phyloP scores from a whole-genome alignment of 179 eudicot genomes.

The Pouteria campechiana region DNA sequence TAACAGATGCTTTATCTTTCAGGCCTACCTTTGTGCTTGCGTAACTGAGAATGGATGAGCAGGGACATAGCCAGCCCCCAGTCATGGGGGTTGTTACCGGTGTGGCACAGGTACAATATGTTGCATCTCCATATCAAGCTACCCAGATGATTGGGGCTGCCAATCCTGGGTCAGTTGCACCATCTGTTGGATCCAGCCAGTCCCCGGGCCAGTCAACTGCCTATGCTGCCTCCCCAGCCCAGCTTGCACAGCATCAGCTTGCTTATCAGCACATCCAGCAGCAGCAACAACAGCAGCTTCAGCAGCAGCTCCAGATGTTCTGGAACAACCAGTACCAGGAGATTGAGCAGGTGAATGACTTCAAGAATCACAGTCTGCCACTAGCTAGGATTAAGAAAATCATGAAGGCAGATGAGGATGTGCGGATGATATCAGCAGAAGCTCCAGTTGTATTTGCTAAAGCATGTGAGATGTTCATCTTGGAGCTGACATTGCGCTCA shows the following conservation, averaged over 20 bases:
- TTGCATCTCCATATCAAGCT: constrained; percentile 30
- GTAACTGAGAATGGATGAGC: constrained; percentile 71
- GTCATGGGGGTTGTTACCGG: constrained; percentile 28
- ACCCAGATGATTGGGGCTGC: constrained; percentile 40
- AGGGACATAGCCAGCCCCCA: constrained; percentile 47
- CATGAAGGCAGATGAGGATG: constrained; percentile 72
- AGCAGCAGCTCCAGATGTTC: constrained; percentile 50
- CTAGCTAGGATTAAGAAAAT: constrained; percentile 61
- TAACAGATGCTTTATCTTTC: too few species aligned
- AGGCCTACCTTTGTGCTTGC: too few species aligned
- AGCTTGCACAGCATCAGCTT: constrained; percentile 42
- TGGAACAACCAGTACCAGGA: constrained; percentile 52
- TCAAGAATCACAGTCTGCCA: constrained; percentile 61
- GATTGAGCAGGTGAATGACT: constrained; percentile 50
- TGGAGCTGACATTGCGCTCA: constrained; percentile 16
- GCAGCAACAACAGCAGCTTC: constrained; percentile 48
- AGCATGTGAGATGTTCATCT: constrained; percentile 26
- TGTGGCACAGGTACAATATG: constrained; percentile 34
- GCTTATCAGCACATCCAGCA: constrained; percentile 52
- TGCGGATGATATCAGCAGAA: constrained; percentile 63
- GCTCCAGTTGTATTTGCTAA: constrained; percentile 60
- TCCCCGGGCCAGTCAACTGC: constrained; percentile 25
- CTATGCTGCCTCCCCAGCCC: constrained; percentile 14
- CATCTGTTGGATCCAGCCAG: constrained; percentile 18
- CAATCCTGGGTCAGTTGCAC: constrained; percentile 6